Evolutionary conservation across 108 stramenopile species (phyloP).

Genomic region (Cyclotella cryptica): DNA sequence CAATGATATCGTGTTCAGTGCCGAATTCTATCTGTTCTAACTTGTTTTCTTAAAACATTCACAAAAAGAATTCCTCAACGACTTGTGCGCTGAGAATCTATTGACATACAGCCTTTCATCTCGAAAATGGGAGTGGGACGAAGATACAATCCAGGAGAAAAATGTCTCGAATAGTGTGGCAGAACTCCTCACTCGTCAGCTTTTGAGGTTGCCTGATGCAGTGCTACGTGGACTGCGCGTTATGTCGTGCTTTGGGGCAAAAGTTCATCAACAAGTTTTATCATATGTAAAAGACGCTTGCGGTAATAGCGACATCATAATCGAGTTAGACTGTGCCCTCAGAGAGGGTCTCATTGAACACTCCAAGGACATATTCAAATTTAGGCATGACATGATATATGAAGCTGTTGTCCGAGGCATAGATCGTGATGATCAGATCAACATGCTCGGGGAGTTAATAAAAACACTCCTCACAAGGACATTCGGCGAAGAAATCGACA

Average conservation of each 20-base stretch:
- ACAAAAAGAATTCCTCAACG: constrained; percentile 23
- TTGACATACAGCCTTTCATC: not conserved
- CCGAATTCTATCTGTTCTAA: too few relatives aligned
- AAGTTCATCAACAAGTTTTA: constrained; percentile 4
- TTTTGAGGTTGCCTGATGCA: constrained; percentile 9
- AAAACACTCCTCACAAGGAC: not conserved
- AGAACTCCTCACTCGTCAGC: constrained; percentile 11
- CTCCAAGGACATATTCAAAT: constrained; percentile 6
- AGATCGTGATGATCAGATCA: not conserved
- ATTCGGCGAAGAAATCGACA: not conserved
- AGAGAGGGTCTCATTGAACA: constrained; percentile 13
- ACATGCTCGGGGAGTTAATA: constrained; percentile 3
- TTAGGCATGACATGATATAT: constrained; percentile 33
- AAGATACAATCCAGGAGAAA: constrained; percentile 15
- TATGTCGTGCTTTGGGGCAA: constrained; percentile 28
- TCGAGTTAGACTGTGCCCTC: constrained; percentile 6
- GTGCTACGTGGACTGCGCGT: constrained; percentile 11
- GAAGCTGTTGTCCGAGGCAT: constrained; percentile 8
- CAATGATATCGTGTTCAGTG: too few relatives aligned
- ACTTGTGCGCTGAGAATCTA: constrained; percentile 16
- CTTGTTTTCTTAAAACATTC: too few relatives aligned
- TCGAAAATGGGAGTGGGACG: constrained; percentile 25
- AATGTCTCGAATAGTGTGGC: constrained; percentile 21
- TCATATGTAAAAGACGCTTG: constrained; percentile 9
- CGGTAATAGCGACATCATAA: constrained; percentile 10